These are phyloP conservation scores for Quercus cerris DNA, from an alignment of 306 rosid genomes.

Conservation along the genomic window DNA sequence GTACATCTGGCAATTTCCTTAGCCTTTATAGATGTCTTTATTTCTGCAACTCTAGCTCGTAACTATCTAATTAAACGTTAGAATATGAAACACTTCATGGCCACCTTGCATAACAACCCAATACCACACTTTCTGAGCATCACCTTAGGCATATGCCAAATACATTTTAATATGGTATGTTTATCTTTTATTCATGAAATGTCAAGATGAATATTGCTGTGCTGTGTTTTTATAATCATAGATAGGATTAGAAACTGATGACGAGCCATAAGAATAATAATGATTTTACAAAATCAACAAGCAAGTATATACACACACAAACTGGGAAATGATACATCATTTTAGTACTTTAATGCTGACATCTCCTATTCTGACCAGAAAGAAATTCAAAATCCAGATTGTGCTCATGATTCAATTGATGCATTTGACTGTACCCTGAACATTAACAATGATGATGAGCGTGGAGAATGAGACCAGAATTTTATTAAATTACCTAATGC, in stretches of 20 bases:
- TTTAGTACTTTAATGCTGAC: neutral
- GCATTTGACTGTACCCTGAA: neutral
- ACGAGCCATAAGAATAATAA: neutral
- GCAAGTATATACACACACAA: neutral
- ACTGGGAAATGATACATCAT: neutral
- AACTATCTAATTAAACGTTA: neutral
- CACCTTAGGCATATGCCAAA: neutral
- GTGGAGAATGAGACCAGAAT: constrained; percentile 8
- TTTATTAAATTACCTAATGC: constrained; percentile 46
- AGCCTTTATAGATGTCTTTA: neutral
- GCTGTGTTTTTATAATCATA: neutral
- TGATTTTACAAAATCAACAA: neutral
- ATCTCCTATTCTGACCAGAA: neutral
- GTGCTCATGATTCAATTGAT: neutral
- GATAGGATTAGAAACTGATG: neutral
- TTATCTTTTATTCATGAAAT: neutral
- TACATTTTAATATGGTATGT: neutral
- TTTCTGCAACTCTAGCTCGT: neutral
- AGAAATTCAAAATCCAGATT: neutral
- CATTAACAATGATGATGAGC: neutral
- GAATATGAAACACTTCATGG: neutral
- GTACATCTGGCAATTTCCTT: neutral
- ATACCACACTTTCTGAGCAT: neutral
- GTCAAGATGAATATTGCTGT: neutral
- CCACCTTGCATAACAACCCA: neutral